These are phyloP conservation scores for Echria macrotheca DNA, from an alignment of 495 filamentous ascomycete genomes.

Conservation along the genomic window DNA sequence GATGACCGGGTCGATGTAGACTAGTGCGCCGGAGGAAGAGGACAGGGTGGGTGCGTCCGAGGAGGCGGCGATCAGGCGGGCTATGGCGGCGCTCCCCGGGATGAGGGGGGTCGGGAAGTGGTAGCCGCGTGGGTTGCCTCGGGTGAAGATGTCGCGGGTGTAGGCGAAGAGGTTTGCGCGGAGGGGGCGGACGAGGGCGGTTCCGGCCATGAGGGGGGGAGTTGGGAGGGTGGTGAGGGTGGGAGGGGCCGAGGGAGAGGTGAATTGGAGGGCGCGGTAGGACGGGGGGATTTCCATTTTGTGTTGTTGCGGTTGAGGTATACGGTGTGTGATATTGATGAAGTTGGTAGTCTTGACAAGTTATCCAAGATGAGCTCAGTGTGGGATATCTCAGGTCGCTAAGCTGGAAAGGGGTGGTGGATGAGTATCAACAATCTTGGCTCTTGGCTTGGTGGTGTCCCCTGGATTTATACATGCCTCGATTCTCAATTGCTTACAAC, in stretches of 20 bases:
- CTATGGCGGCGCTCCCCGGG: constrained; percentile 31
- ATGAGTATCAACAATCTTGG: too few relatives aligned
- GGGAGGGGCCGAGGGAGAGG: constrained; percentile 19
- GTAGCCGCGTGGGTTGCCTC: constrained; percentile 23
- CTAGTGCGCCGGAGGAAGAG: constrained; percentile 33
- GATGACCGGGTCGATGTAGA: constrained; percentile 37
- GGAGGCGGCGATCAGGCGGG: constrained; percentile 37
- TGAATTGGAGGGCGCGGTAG: constrained; percentile 22
- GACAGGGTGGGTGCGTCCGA: constrained; percentile 37
- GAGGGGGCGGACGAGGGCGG: constrained; percentile 20
- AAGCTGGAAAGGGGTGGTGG: too few relatives aligned
- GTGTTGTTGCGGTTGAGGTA: too few relatives aligned
- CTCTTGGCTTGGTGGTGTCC: too few relatives aligned
- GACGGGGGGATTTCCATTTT: constrained; percentile 16
- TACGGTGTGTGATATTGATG: too few relatives aligned
- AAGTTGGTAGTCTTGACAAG: too few relatives aligned
- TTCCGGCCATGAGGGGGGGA: constrained; percentile 16
- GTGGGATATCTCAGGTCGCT: too few relatives aligned
- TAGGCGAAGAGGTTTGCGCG: constrained; percentile 21
- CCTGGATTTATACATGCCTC: too few relatives aligned
- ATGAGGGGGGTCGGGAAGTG: constrained; percentile 23
- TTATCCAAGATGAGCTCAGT: too few relatives aligned
- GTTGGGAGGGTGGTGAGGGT: constrained; percentile 15
- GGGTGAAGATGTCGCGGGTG: constrained; percentile 21
- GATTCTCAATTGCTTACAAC: too few relatives aligned